Evolutionary conservation across 768 basidiomycete genomes (phyloP), one percentile per base, ranked within the genome.

Genomic region (Scleroderma citrinum): DNA sequence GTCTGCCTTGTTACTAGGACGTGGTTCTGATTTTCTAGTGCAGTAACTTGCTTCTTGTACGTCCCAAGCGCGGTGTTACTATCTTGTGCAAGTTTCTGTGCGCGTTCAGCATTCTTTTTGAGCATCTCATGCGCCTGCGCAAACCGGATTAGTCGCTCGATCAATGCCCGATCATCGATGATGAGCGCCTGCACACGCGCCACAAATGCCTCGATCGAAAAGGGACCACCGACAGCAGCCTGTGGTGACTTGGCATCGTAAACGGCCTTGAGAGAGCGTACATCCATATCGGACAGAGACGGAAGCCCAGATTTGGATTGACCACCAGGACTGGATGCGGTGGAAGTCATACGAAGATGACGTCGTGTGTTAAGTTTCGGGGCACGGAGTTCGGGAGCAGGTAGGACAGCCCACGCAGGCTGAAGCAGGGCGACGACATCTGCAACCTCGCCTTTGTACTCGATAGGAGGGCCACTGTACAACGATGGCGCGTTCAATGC

Each of bases 41-140:
- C 78, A 59, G 77, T 76, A 3, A 94, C 84, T 61, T 95, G 92
- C 68, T 83, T 85, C 71, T 95, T 89, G 60, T 96, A 95, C 16
- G 85, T 92, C 71, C 92, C 90, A 36, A 96, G 68, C 21, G 85
- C 89, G 17, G 61, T 65, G 51, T 80, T 83, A 35, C 85, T 87
- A 44, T 93, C 92, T 64, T 86, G 83, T 3, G 90, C 88, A 24
- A 95, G 76, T 67, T 91, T 92, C 73, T 93, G 87, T 19, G 91
- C 92, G 43, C 91, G 76, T 60, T 92, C 91, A 17, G 92, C 91
- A 60, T 92, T 93, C 70, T 85, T 87, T 76, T 92, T 95, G 52
- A 95, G 76, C 55, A 94, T 61, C 56, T 95, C 92, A 51, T 94
- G 87, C 44, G 92, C 89, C 65, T 90, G 85, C 2, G 89, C 92